Base-by-base conservation (phyloP, 192 early-diverging fungal genomes). In the Linnemannia hyalina region DNA sequence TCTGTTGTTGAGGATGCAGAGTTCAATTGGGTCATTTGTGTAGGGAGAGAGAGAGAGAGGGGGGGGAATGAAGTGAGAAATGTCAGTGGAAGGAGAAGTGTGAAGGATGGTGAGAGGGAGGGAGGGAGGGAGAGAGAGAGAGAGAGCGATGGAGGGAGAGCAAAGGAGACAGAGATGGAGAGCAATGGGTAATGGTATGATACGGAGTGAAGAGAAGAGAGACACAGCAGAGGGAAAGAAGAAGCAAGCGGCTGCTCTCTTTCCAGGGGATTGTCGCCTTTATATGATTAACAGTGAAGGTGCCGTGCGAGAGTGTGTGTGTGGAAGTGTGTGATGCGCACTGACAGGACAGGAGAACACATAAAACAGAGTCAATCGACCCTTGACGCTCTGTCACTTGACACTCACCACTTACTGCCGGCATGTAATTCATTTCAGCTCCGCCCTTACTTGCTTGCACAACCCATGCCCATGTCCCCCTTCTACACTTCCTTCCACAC, bases 181-280 rank as follows among this genome's bases (percentile, higher is more conserved):
- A 16, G 11, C 16, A 60, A 54, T 38, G 63, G 29, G 35, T 1
- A 11, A 65, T 13, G 18, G 74, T 42, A 7, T 52, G 35, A 18
- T 18, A 35, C n/a, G 6, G 40, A 5, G 38, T 15, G n/a, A 32
- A 44, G 38, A 60, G 47, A 40, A 29, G 38, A 42, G 23, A 57
- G 22, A 55, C 26, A 60, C 7, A 36, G 15, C 60, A 70, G 11
- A 26, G 68, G 10, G 47, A 35, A 70, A 71, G 35, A 35, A 32
- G 18, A 71, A 71, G 41, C 29, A 41, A 71, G 35, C 41, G n/a
- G 38, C 38, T 42, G 70, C 70, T 71, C 36, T 70, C 41, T 71
- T 71, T 41, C 41, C 41, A 71, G 70, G 35, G 70, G 32, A 36
- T 13, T 10, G 4, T 20, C 20, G 3, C 70, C 5, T 71, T 65